Evolutionary conservation across 306 rosid genomes (phyloP).

Genomic region (Potentilla sterilis): DNA sequence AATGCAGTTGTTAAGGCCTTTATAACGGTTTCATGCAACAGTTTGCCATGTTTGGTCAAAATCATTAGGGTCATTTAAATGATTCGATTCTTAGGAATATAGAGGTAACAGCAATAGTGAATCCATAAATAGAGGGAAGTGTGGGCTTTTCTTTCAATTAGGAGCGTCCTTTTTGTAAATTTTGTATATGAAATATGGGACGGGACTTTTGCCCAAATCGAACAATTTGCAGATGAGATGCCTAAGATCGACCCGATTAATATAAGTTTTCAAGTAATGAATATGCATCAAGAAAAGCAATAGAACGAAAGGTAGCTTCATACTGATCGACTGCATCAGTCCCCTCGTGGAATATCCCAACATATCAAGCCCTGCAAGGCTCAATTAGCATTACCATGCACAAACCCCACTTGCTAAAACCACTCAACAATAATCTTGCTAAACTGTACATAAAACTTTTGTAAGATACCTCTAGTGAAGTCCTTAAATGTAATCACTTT

Average conservation of each 20-base stretch:
- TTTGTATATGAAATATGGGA: background rate
- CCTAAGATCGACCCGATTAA: background rate
- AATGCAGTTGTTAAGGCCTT: background rate
- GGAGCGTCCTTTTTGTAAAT: background rate
- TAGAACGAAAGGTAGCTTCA: too few relatives aligned
- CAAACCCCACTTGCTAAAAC: too few relatives aligned
- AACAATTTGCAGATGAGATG: background rate
- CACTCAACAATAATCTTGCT: too few relatives aligned
- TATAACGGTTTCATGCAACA: background rate
- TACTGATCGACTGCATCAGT: too few relatives aligned
- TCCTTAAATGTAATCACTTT: too few relatives aligned
- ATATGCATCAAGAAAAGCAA: background rate
- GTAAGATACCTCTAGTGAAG: too few relatives aligned
- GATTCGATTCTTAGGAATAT: constrained; percentile 8
- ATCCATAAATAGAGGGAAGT: background rate
- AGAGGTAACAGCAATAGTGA: background rate
- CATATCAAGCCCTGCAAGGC: too few relatives aligned
- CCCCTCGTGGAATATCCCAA: too few relatives aligned
- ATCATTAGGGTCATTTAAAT: background rate
- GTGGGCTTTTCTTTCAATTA: background rate
- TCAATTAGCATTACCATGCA: too few relatives aligned
- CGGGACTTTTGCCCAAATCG: background rate
- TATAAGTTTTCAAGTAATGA: background rate
- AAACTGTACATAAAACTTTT: too few relatives aligned
- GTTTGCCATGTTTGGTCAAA: background rate